Evolutionary conservation across 306 rosid species (phyloP).

Genomic region (Castanospermum australe): DNA sequence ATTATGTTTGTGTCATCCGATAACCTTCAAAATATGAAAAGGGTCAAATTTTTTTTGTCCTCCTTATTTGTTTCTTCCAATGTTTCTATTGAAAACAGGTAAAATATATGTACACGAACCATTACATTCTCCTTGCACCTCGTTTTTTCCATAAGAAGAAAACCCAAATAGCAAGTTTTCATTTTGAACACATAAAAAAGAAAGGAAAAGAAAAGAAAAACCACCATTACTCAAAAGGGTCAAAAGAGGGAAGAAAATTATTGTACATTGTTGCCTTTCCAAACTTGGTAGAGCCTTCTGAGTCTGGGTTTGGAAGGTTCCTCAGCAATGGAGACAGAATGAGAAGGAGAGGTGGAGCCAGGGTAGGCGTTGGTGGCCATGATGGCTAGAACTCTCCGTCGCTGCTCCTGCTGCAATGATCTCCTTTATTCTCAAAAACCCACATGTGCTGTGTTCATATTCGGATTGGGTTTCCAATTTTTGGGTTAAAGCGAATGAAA

Average conservation of each 20-base stretch:
- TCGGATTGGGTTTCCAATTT: not conserved
- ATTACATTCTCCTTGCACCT: not conserved
- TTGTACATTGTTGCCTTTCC: conserved; percentile 85
- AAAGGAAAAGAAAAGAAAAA: too few species aligned
- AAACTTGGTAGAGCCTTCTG: conserved; percentile 57
- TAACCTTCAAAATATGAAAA: not conserved
- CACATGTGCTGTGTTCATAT: too few species aligned
- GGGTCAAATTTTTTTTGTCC: not conserved
- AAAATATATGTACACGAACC: not conserved
- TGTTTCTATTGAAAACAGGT: not conserved
- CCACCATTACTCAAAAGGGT: not conserved
- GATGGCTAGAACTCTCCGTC: too few species aligned
- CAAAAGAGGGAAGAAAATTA: not conserved
- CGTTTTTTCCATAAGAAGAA: not conserved
- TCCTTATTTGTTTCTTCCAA: not conserved
- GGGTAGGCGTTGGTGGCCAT: conserved; percentile 22
- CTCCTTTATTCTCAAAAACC: conserved; percentile 31
- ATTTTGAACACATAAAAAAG: conserved; percentile 7
- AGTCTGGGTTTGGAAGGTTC: conserved; percentile 19
- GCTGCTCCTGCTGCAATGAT: too few species aligned
- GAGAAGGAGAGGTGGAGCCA: conserved; percentile 39
- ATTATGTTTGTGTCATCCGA: not conserved
- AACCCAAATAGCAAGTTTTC: not conserved
- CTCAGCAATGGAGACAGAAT: conserved; percentile 21
- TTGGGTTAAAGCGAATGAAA: conserved; percentile 26